Evolutionary conservation across 257 asterid genomes (phyloP), one percentile per base, ranked within the genome.

Genomic region (Nemophila menziesii): DNA sequence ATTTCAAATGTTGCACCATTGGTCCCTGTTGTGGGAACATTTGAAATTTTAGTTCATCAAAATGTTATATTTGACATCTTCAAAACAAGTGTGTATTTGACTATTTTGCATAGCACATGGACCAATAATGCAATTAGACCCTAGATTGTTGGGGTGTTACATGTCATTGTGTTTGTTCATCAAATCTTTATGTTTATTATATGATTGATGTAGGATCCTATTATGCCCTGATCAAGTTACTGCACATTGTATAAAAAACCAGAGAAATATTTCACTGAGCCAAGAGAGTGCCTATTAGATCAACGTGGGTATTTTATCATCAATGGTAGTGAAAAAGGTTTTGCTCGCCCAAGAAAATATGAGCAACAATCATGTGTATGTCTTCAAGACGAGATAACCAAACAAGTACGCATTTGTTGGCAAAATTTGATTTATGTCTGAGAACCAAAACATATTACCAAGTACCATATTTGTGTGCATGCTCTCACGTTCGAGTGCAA

Each of bases 311-410:
- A 90, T 63, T 90, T 90, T 59, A 77, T 90, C 48, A 81, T 90
- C 39, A 90, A 90, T 21, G 96, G 98, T 41, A 90, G 98, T 79
- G 98, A 90, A 48, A 90, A n/a, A 90, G 73, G 98, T 90, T 38
- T 69, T 90, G 38, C 81, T 90, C 62, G 98, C 98, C 50, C 98
- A 90, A 78, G 98, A 90, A 75, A 90, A 90, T 71, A 90, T 90
- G 98, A 90, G 96, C 68, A 90, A 96, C 22, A 90, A 90, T 66
- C 98, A 90, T 48, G 98, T 90, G 20, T 90, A 90, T 51, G 98
- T 90, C 10, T 90, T 85, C 43, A 90, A 90, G 63, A 90, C 78
- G 78, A 78, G 96, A 72, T 96, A 90, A 59, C 98, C 98, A 14
- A 90, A 90, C 79, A 90, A 90, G 77, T 90, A 90, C 77, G 96